Percentiles rank a stretch among this genome's conserved stretches.
phyloP scores from a whole-genome alignment of 2,329 filamentous ascomycete species.

The Beauveria caledonica region DNA sequence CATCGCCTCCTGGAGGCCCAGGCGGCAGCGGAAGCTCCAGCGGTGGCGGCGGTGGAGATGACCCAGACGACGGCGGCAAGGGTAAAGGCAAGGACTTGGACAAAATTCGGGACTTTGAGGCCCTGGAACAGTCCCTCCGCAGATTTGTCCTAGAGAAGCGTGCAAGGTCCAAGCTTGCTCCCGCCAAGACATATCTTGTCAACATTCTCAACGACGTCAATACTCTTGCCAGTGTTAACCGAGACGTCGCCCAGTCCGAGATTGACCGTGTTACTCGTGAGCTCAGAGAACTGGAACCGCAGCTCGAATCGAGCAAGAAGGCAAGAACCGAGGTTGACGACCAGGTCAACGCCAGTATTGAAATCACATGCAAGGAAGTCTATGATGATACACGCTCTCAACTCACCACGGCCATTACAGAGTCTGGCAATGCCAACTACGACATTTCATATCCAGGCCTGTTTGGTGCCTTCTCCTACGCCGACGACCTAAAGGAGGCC shows the following conservation, averaged over 20 bases:
- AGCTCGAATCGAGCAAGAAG: constrained; percentile 75
- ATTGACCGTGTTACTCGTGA: constrained; percentile 75
- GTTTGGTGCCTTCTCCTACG: constrained; percentile 79
- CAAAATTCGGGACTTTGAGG: constrained; percentile 82
- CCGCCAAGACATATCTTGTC: constrained; percentile 88
- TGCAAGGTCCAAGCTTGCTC: constrained; percentile 88
- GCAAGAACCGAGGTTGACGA: constrained; percentile 73
- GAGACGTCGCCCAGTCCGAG: constrained; percentile 77
- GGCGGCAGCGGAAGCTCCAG: constrained; percentile 45
- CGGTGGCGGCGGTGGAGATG: constrained; percentile 48
- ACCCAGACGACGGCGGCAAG: constrained; percentile 52
- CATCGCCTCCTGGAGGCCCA: constrained; percentile 47
- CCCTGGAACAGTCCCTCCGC: constrained; percentile 78
- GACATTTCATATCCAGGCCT: constrained; percentile 82
- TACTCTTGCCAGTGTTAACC: constrained; percentile 75
- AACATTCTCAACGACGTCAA: constrained; percentile 87
- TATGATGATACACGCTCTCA: constrained; percentile 75
- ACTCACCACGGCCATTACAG: constrained; percentile 65
- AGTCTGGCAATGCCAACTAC: constrained; percentile 68
- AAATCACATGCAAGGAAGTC: constrained; percentile 75
- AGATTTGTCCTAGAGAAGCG: constrained; percentile 95
- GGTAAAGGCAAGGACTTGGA: constrained; percentile 83
- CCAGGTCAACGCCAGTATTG: constrained; percentile 71
- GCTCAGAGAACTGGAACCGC: constrained; percentile 73
- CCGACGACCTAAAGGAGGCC: constrained; percentile 83